Evolutionary conservation across 2,329 filamentous ascomycete genomes (phyloP).

Genomic region (Fusarium pseudocircinatum): DNA sequence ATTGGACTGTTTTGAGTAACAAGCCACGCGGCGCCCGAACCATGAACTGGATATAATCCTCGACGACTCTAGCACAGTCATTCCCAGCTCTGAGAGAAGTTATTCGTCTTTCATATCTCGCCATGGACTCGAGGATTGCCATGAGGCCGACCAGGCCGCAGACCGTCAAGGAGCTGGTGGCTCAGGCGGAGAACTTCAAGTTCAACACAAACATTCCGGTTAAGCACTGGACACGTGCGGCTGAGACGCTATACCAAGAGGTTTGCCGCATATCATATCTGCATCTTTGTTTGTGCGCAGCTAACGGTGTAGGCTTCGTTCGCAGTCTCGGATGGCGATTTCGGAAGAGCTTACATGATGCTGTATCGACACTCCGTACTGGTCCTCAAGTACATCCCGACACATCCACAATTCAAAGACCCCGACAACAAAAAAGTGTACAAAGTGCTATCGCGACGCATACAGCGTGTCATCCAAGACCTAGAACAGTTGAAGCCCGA

Average conservation of each 20-base stretch:
- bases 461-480: conserved; percentile 69
- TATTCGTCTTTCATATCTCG: not conserved
- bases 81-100: not conserved
- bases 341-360: conserved; percentile 88
- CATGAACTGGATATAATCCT: conserved; percentile 28
- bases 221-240: conserved; percentile 83
- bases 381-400: conserved; percentile 77
- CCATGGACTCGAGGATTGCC: conserved; percentile 44
- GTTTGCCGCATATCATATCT: conserved; percentile 55
- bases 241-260: conserved; percentile 82
- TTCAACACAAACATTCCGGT: conserved; percentile 82
- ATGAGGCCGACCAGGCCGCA: conserved; percentile 61
- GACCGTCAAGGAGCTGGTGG: conserved; percentile 80
- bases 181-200: conserved; percentile 80
- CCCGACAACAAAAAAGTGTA: conserved; percentile 72
- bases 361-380: conserved; percentile 90
- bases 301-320: conserved; percentile 73
- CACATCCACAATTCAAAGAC: conserved; percentile 79
- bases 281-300: not conserved
- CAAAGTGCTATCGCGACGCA: conserved; percentile 58
- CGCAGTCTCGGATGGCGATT: conserved; percentile 86
- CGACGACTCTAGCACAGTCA: conserved; percentile 23
- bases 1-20: conserved; percentile 6
- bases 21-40: conserved; percentile 23
- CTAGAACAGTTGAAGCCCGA: conserved; percentile 83